Evolutionary conservation across 371 early-diverging fungal species (phyloP).

Genomic region (Dichotomocladium elegans): DNA sequence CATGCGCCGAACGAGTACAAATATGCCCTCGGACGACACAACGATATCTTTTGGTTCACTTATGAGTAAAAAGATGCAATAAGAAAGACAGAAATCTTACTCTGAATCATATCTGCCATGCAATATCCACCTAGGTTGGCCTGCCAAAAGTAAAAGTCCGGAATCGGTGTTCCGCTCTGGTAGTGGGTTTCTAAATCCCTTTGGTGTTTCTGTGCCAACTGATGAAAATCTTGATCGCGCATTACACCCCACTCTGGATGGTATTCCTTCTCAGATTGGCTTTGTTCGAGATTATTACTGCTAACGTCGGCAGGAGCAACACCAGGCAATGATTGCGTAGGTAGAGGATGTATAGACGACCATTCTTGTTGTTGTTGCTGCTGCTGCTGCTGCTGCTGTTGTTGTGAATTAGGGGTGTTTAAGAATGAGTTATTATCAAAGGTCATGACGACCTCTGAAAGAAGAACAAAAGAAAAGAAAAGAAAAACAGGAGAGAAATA

Average conservation of each 20-base stretch:
- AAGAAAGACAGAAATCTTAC: conserved; percentile 12
- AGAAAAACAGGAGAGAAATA: not conserved
- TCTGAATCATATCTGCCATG: conserved; percentile 47
- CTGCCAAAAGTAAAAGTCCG: conserved; percentile 50
- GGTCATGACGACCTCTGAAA: conserved; percentile 2
- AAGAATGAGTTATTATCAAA: not conserved
- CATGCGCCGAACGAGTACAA: conserved; percentile 33
- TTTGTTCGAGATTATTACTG: not conserved
- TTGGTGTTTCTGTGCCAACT: conserved; percentile 40
- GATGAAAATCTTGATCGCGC: conserved; percentile 43
- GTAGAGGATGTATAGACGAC: not conserved
- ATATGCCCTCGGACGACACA: conserved; percentile 35
- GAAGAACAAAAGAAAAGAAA: not conserved
- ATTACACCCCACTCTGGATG: conserved; percentile 51
- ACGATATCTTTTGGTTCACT: conserved; percentile 35
- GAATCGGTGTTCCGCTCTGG: conserved; percentile 20
- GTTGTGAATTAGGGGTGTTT: not conserved
- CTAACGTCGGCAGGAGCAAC: not conserved
- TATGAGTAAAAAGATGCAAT: not conserved
- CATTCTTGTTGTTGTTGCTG: conserved; percentile 3
- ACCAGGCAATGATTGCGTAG: not conserved
- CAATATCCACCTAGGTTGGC: conserved; percentile 49
- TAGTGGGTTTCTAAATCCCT: conserved; percentile 36
- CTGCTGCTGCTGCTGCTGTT: not conserved
- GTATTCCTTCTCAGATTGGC: conserved; percentile 3